phyloP scores from a whole-genome alignment of 768 basidiomycete genomes.

The Boletus reticulatus region DNA sequence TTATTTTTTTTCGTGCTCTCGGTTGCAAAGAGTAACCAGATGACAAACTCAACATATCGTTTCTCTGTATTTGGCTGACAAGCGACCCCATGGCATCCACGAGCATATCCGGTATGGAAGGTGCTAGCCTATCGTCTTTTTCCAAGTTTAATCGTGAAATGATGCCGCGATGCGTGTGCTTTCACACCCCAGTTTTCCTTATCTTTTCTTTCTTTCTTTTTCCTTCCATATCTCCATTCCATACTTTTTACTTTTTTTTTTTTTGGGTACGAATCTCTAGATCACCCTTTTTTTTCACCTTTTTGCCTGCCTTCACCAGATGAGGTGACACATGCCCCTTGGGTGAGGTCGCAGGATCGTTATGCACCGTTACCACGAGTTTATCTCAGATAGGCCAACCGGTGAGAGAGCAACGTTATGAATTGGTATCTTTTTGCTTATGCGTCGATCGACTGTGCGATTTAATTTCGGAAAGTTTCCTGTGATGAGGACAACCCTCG shows the following conservation, averaged over 20 bases:
- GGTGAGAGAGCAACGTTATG: conserved; percentile 15
- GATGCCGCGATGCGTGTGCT: conserved; percentile 15
- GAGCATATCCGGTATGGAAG: conserved; percentile 19
- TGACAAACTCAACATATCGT: conserved; percentile 9
- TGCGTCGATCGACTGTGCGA: conserved; percentile 26
- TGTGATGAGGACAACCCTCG: conserved; percentile 8
- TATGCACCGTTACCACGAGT: conserved; percentile 26
- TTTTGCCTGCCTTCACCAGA: conserved; percentile 5
- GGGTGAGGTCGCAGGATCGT: conserved; percentile 25
- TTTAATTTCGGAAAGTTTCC: conserved; percentile 21
- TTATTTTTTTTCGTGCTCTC: conserved; percentile 8
- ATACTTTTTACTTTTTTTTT: background rate
- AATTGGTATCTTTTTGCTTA: background rate
- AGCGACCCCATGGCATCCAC: conserved; percentile 11
- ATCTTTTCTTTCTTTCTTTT: conserved; percentile 1
- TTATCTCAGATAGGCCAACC: conserved; percentile 25
- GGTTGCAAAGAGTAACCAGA: conserved; percentile 10
- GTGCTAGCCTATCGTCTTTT: conserved; percentile 19
- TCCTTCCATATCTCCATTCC: background rate
- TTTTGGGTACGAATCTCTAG: no score
- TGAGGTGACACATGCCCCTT: conserved; percentile 23
- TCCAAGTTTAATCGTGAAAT: conserved; percentile 20
- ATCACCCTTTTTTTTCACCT: no score
- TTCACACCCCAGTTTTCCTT: conserved; percentile 19
- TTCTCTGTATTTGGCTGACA: conserved; percentile 2